A percentile compares a stretch with the other conserved stretches of the same genome.
phyloP scores from a whole-genome alignment of 306 rosid species.

The Glycine soja region DNA sequence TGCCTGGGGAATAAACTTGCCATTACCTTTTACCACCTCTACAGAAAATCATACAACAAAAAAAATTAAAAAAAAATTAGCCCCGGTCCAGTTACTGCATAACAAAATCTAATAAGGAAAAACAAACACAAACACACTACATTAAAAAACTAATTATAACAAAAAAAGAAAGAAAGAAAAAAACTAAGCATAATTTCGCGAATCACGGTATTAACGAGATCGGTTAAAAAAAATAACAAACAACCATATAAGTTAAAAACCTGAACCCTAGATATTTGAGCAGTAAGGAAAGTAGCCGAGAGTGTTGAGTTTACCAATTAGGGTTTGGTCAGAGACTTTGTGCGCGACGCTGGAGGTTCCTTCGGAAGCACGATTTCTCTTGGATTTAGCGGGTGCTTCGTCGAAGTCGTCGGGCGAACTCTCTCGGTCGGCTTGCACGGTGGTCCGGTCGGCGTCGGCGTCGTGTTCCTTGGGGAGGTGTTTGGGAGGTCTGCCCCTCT shows the following conservation, averaged over 20 bases:
- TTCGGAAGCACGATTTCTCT: constrained; percentile 69
- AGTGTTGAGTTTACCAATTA: constrained; percentile 63
- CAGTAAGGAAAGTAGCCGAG: neutral
- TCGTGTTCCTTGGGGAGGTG: constrained; percentile 48
- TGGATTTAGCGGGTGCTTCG: constrained; percentile 62
- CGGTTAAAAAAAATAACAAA: neutral
- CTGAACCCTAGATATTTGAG: constrained; percentile 45
- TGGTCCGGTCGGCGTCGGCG: constrained; percentile 51
- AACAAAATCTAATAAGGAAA: constrained; percentile 37
- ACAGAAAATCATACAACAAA: constrained; percentile 51
- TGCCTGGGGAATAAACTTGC: constrained; percentile 71
- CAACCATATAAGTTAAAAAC: neutral
- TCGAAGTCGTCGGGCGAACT: constrained; percentile 80
- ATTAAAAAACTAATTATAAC: neutral
- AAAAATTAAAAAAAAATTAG: constrained; percentile 47
- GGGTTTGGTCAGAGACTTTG: constrained; percentile 53
- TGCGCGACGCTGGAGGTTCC: constrained; percentile 55
- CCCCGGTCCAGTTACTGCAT: constrained; percentile 7
- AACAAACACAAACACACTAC: neutral
- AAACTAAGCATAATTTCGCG: neutral
- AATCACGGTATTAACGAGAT: neutral
- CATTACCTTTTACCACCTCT: constrained; percentile 86
- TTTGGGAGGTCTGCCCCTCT: constrained; percentile 71
- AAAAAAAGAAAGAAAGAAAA: neutral
- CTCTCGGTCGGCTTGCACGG: constrained; percentile 67